Conservation (phyloP, 140 eudicot species). For the Ambrosia hybrid region DNA sequence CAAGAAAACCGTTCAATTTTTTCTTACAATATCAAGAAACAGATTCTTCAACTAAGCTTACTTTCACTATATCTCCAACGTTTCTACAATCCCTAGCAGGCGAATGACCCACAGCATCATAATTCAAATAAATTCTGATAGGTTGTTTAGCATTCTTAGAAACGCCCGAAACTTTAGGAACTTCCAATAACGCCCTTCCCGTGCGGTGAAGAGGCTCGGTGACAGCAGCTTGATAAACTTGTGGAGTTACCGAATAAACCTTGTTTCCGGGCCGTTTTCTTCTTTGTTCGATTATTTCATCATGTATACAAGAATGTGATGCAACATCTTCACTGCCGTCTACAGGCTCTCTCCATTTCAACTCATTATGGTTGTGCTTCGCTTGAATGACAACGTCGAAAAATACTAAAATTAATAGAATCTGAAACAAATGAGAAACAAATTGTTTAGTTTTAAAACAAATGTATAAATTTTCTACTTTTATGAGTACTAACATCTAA, state of each 20-base stretch:
- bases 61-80: constrained; percentile 84
- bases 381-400: constrained; percentile 42
- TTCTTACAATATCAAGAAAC: neutral
- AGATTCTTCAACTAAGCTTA: constrained; percentile 24
- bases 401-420: constrained; percentile 52
- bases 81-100: constrained; percentile 89
- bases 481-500: neutral
- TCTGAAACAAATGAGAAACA: constrained; percentile 41
- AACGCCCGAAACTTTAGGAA: constrained; percentile 34
- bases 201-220: constrained; percentile 45
- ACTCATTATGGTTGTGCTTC: constrained; percentile 40
- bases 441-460: neutral
- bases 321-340: constrained; percentile 38
- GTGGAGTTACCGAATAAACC: constrained; percentile 87
- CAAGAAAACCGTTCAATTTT: neutral
- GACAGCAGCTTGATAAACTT: constrained; percentile 54
- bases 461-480: constrained; percentile 2
- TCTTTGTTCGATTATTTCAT: constrained; percentile 87
- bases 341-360: constrained; percentile 37
- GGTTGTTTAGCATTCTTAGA: constrained; percentile 58
- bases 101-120: constrained; percentile 96
- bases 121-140: constrained; percentile 79
- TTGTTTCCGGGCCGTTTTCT: constrained; percentile 73
- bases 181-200: constrained; percentile 76
- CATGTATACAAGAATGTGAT: constrained; percentile 97